Conservation (phyloP, 108 stramenopile genomes). For the Aurantiochytrium sp. region DNA sequence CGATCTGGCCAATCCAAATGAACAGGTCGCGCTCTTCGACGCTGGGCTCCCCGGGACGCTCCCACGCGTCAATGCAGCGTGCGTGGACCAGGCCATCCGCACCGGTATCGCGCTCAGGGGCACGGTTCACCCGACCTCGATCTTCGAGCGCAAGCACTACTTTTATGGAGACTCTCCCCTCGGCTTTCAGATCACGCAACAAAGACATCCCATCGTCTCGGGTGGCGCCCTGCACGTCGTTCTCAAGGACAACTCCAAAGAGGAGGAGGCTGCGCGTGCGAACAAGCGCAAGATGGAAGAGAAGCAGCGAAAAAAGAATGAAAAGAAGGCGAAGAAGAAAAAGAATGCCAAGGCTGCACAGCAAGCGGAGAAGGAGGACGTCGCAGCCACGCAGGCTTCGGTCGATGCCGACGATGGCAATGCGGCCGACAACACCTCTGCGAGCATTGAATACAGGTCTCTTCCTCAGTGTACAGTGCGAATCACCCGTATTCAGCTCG, state of each 20-base stretch:
- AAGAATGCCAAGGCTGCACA: conserved; percentile 22
- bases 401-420: no score
- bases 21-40: conserved; percentile 66
- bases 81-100: conserved; percentile 69
- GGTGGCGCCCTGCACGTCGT: conserved; percentile 27
- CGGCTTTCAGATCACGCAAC: conserved; percentile 93
- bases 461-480: not conserved
- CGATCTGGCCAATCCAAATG: conserved; percentile 45
- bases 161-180: conserved; percentile 84
- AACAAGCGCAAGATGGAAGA: conserved; percentile 5
- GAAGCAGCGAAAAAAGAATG: conserved; percentile 19
- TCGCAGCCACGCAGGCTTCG: not conserved
- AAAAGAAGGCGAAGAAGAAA: conserved; percentile 24
- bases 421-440: not conserved
- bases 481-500: conserved; percentile 82
- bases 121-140: conserved; percentile 49
- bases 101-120: conserved; percentile 73
- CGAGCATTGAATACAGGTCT: not conserved
- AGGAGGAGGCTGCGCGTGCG: not conserved
- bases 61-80: conserved; percentile 64
- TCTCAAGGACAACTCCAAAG: conserved; percentile 30
- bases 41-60: conserved; percentile 81
- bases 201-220: conserved; percentile 69
- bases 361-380: not conserved
- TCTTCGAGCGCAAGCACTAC: conserved; percentile 95